Percentiles rank a stretch among this genome's conserved stretches.
Conservation (phyloP, 257 asterid genomes). For the Solanum gracilifrons region DNA sequence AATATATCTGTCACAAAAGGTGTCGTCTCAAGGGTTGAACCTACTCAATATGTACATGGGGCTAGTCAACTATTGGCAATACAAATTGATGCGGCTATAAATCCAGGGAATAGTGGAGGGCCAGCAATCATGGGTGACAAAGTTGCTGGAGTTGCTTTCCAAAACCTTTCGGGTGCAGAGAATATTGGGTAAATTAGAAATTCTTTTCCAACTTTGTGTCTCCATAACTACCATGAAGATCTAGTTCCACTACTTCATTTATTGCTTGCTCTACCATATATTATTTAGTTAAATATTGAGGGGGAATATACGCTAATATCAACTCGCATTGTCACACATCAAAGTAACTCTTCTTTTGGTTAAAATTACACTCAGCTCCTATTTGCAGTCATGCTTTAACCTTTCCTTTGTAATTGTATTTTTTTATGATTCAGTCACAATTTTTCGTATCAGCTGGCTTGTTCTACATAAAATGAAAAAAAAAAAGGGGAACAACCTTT, state of each 20-base stretch:
- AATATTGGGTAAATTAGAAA: slow-evolving; percentile 60
- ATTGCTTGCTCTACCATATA: background rate
- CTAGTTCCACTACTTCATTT: background rate
- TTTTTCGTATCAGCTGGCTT: background rate
- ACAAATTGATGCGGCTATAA: slow-evolving; percentile 98
- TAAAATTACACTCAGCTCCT: background rate
- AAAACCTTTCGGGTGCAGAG: slow-evolving; percentile 96
- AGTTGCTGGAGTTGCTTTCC: slow-evolving; percentile 98
- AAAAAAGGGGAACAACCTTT: background rate
- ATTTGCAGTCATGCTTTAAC: background rate
- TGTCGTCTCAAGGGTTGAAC: slow-evolving; percentile 96
- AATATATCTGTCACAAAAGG: slow-evolving; percentile 98
- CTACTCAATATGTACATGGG: slow-evolving; percentile 91
- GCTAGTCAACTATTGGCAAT: slow-evolving; percentile 86
- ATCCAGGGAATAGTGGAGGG: slow-evolving; percentile 98
- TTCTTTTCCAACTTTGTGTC: background rate
- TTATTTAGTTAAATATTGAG: background rate
- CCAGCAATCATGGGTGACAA: slow-evolving; percentile 97
- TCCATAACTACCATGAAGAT: background rate
- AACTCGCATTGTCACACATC: background rate
- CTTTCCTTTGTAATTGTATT: background rate
- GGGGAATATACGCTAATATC: background rate
- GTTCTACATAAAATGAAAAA: background rate
- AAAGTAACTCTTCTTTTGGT: background rate
- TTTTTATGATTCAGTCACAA: background rate